Evolutionary conservation across 139 green algal genomes (phyloP), one percentile per base, ranked within the genome.

Genomic region (Asterochloris erici): DNA sequence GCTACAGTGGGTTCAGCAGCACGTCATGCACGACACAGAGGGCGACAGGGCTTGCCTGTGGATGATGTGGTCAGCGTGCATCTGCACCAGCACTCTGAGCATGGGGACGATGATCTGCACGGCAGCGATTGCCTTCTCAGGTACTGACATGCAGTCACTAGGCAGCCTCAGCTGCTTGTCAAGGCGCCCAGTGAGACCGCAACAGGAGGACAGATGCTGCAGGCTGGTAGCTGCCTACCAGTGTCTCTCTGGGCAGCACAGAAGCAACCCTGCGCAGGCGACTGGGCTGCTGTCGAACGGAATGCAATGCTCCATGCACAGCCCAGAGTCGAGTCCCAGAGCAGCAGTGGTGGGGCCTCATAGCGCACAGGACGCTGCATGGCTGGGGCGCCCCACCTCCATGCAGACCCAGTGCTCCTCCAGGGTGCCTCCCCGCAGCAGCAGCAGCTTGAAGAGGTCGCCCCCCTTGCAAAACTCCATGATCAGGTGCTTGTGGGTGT

Each of bases 391-490:
- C 15, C 23, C 15, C 83, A 94, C 93, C 89, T 95, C 88, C 11
- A 82, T 82, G 81, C 89, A 93, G 14, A 95, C 91, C 87, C 90
- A 95, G 62, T 90, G 84, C 89, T 95, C 91, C 9, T 91, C 86
- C 68, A 95, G 81, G 17, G 74, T 74, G 24, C 91, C 91, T 23
- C 91, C 90, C 61, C 90, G 84, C 79, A 90, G 82, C 77, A 93
- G 79, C 80, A 95, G 87, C 9, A 79, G 84, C 79, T 96, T 93
- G 87, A 96, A 97, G 47, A 97, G 90, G 87, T 97, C 94, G 1
- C 94, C 93, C 0, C 91, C 92, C 60, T 89, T 87, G 82, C 94
- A 95, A 78, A 86, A 87, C 85, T 95, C 93, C 90, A 98, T 93
- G 77, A 96, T 84, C 61, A 98, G 88, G 75, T 91, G 90, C n/a